These are phyloP conservation scores for Neolentinus lepideus DNA, from an alignment of 1,284 basidiomycete species.

Conservation along the genomic window DNA sequence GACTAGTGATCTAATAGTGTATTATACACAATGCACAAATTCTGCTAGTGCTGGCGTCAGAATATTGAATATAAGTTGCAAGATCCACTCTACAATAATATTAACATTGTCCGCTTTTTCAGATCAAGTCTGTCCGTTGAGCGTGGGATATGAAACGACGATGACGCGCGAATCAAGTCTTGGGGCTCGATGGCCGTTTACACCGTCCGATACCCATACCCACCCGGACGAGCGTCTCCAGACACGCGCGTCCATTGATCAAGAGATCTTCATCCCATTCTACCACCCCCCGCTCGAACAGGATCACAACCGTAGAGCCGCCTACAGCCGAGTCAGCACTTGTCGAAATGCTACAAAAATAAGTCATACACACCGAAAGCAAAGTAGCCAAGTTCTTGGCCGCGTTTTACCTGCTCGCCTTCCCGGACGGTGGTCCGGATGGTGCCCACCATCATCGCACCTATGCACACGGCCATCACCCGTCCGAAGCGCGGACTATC, in stretches of 20 bases:
- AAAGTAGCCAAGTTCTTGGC: slow-evolving; percentile 91
- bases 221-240: slow-evolving; percentile 86
- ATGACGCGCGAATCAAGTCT: too few species aligned
- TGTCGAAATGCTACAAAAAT: not conserved
- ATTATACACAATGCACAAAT: too few species aligned
- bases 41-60: too few species aligned
- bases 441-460: slow-evolving; percentile 93
- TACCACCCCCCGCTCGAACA: slow-evolving; percentile 79
- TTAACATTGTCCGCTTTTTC: too few species aligned
- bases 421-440: slow-evolving; percentile 84
- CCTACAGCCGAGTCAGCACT: slow-evolving; percentile 35
- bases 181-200: not conserved
- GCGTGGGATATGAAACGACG: too few species aligned
- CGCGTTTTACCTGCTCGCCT: slow-evolving; percentile 72
- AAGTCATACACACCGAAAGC: slow-evolving; percentile 66
- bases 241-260: slow-evolving; percentile 71
- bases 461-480: slow-evolving; percentile 85
- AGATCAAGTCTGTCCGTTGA: too few species aligned
- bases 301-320: slow-evolving; percentile 82
- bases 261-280: slow-evolving; percentile 91
- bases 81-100: too few species aligned
- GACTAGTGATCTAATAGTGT: too few species aligned
- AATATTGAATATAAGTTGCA: too few species aligned
- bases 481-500: slow-evolving; percentile 82
- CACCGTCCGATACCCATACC: slow-evolving; percentile 77